Evolutionary conservation across 306 rosid genomes (phyloP), one percentile per base, ranked within the genome.

Genomic region (Alnus glutinosa): DNA sequence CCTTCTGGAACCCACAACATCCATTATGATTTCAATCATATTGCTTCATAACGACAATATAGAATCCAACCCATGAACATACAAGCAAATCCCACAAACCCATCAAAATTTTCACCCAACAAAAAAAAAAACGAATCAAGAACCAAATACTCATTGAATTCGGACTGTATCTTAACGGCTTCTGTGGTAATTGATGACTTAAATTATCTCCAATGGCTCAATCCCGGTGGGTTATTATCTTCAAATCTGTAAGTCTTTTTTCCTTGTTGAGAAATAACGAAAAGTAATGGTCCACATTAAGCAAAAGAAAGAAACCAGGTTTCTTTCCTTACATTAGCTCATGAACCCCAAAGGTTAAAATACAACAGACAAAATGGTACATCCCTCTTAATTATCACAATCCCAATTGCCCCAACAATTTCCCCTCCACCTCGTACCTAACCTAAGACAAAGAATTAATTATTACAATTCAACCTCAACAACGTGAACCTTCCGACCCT

Each of bases 401-500:
- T 37, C 51, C 79, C 61, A 75, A 68, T 46, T 67, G 9, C 28
- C 58, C 72, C 39, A 4, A 49, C 50, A 37, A 37, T 50, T 7
- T n/a, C 16, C 58, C n/a, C 48, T n/a, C 47, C 48, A 23, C 55
- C 4, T 18, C 11, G 6, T 2, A 39, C 47, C 77, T 32, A 71
- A 76, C 15, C 72, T 57, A 44, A 55, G 3, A 44, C 44, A 71
- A 44, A 7, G 28, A 3, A 1, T 57, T 64, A 70, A 70, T 89
- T 83, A 70, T 89, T 83, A 94, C 30, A 94, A 51, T 70, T 87
- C 88, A 63, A 95, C 75, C 86, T 85, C 84, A 79, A 95, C 76
- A 15, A 75, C 55, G 72, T 92, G 95, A 82, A 82, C 81, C 70
- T 70, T 78, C 2, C 51, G 74, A 39, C 83, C 94, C 76, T 87